phyloP scores from a whole-genome alignment of 805 yeast species.

The Candida golubevii region DNA sequence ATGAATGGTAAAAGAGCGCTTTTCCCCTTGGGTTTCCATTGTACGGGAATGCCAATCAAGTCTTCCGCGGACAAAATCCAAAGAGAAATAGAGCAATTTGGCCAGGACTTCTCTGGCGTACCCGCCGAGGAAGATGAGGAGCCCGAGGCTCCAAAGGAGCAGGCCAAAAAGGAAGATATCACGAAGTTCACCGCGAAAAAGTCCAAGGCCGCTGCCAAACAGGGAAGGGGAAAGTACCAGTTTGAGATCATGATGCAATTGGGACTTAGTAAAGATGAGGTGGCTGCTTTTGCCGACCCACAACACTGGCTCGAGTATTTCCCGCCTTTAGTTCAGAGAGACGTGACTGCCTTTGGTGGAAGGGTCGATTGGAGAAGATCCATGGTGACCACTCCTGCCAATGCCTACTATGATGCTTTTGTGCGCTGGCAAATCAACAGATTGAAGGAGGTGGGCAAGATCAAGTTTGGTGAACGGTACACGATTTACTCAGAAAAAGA shows the following conservation, averaged over 20 bases:
- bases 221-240: conserved; percentile 92
- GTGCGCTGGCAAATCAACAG: conserved; percentile 95
- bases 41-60: conserved; percentile 98
- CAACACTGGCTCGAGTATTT: conserved; percentile 83
- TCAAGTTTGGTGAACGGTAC: conserved; percentile 97
- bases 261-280: conserved; percentile 81
- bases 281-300: conserved; percentile 88
- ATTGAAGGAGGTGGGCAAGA: conserved; percentile 79
- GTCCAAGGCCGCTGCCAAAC: conserved; percentile 89
- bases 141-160: conserved; percentile 26
- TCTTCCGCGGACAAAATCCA: conserved; percentile 93
- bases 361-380: conserved; percentile 99
- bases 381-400: conserved; percentile 89
- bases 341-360: conserved; percentile 80
- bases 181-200: conserved; percentile 91
- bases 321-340: conserved; percentile 83
- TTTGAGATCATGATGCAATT: conserved; percentile 94
- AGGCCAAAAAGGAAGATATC: conserved; percentile 59
- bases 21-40: conserved; percentile 96
- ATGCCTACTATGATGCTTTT: conserved; percentile 86
- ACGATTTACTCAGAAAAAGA: conserved; percentile 96
- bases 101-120: conserved; percentile 66
- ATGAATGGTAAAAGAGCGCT: conserved; percentile 89
- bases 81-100: conserved; percentile 90
- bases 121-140: conserved; percentile 59